Base-by-base conservation (phyloP, 192 early-diverging fungal genomes). In the Entophlyctis helioformis region DNA sequence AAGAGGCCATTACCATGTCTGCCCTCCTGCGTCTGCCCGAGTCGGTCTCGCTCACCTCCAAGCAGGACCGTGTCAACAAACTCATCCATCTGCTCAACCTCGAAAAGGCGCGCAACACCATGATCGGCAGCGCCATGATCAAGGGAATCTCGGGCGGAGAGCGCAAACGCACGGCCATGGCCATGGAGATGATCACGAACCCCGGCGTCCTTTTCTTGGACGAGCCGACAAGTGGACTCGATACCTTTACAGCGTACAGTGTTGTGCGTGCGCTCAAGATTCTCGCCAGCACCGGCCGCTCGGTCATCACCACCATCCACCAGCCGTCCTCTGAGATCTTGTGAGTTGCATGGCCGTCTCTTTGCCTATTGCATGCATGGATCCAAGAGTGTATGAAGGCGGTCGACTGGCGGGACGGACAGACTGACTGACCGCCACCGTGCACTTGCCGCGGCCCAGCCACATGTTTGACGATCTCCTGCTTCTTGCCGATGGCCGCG, bases 141-240 rank as follows among this genome's bases (percentile, higher is more conserved):
- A 81, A 83, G 56, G 84, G 82, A 16, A 57, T 87, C 8, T 78
- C 74, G 19, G 84, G 84, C 2, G 84, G 84, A 24, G 82, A 84
- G 50, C 67, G 74, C 34, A 83, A 83, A 50, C 78, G 84, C 20
- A 71, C 76, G 8, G 76, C 76, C 18, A 87, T 87, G 29, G 84
- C 76, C 15, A 74, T 74, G 70, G 59, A 86, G 49, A 64, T 80
- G 34, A 63, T 87, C 35, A 79, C 74, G 3, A 71, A 83, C 33
- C 67, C 84, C 2, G 66, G 69, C 27, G 64, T 84, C 24, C 44
- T 87, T 22, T 75, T 84, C 41, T 59, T 81, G 13, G 79, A 83
- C 44, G 81, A 86, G 48, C 84, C 84, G 12, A 83, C 84, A 1
- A 81, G 11, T 25, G 82, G 80, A 23, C 58, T 86, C 10, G 71